These are phyloP conservation scores for Euptelea pleiosperma DNA, from an alignment of 164 flowering plant species.

Conservation along the genomic window DNA sequence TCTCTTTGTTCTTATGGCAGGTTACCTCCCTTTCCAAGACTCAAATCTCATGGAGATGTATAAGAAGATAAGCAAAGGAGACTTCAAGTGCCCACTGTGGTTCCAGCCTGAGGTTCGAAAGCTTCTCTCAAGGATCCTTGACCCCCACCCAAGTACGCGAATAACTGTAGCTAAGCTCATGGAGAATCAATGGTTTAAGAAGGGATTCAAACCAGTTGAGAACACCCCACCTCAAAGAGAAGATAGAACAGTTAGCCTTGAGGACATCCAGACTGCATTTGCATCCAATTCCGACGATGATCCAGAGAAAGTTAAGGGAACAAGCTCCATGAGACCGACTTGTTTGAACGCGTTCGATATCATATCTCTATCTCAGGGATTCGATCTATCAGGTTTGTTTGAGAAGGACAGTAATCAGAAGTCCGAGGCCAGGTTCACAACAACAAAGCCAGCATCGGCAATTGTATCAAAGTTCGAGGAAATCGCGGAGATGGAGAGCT, in stretches of 20 bases:
- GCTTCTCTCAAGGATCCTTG: conserved; percentile 30
- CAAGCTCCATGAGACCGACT: conserved; percentile 25
- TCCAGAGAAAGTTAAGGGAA: neutral
- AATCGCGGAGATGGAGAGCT: conserved; percentile 30
- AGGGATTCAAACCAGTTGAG: conserved; percentile 24
- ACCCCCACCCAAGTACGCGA: conserved; percentile 29
- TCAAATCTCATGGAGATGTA: conserved; percentile 42
- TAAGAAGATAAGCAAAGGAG: conserved; percentile 31
- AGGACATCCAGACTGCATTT: conserved; percentile 13
- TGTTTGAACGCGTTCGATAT: conserved; percentile 49
- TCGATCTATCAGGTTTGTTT: conserved; percentile 44
- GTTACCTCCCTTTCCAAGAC: conserved; percentile 40
- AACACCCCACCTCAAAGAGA: neutral
- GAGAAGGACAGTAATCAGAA: conserved; percentile 21
- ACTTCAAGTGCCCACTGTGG: conserved; percentile 39
- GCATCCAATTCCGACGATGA: conserved; percentile 6
- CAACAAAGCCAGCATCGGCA: conserved; percentile 27
- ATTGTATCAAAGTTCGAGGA: conserved; percentile 50
- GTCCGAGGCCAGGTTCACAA: conserved; percentile 31
- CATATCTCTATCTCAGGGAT: conserved; percentile 41
- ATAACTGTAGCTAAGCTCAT: conserved; percentile 25
- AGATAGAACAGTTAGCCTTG: neutral
- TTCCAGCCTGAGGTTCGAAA: conserved; percentile 29
- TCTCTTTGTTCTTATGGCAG: conserved; percentile 33
- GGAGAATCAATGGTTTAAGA: conserved; percentile 35